These are phyloP conservation scores for Umbelopsis ramanniana DNA, from an alignment of 192 early-diverging fungal genomes.

Conservation along the genomic window DNA sequence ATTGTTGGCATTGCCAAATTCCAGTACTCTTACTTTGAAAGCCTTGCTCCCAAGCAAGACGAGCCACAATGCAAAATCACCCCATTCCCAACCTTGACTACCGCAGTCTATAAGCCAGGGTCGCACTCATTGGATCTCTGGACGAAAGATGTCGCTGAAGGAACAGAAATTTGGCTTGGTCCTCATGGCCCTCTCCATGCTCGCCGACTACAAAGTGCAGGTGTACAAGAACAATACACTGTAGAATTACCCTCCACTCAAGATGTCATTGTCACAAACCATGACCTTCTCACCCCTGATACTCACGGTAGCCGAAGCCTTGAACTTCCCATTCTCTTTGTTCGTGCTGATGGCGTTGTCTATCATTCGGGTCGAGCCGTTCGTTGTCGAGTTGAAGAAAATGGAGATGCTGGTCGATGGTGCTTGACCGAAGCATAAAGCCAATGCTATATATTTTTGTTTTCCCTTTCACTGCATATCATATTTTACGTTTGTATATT, in stretches of 20 bases:
- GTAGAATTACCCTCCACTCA: conserved; percentile 37
- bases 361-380: conserved; percentile 38
- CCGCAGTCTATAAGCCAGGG: conserved; percentile 44
- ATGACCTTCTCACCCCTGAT: conserved; percentile 32
- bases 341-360: conserved; percentile 37
- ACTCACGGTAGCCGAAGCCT: conserved; percentile 26
- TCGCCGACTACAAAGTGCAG: conserved; percentile 13
- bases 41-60: conserved; percentile 32
- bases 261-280: conserved; percentile 42
- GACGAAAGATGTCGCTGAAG: conserved; percentile 45
- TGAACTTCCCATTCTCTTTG: conserved; percentile 34
- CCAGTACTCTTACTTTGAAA: conserved; percentile 50
- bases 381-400: conserved; percentile 23
- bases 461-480: not conserved
- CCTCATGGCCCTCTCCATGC: conserved; percentile 46
- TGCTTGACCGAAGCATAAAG: conserved; percentile 16
- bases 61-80: conserved; percentile 24
- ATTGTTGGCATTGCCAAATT: conserved; percentile 74
- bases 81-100: conserved; percentile 43
- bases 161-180: conserved; percentile 51
- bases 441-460: not conserved
- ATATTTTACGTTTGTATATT: not conserved
- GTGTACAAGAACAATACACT: conserved; percentile 16
- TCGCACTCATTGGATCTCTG: conserved; percentile 48
- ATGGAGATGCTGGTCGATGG: conserved; percentile 29